Percentiles rank a stretch among this genome's conserved stretches.
Conservation (phyloP, 352 stramenopile genomes). For the Pythium sp. region DNA sequence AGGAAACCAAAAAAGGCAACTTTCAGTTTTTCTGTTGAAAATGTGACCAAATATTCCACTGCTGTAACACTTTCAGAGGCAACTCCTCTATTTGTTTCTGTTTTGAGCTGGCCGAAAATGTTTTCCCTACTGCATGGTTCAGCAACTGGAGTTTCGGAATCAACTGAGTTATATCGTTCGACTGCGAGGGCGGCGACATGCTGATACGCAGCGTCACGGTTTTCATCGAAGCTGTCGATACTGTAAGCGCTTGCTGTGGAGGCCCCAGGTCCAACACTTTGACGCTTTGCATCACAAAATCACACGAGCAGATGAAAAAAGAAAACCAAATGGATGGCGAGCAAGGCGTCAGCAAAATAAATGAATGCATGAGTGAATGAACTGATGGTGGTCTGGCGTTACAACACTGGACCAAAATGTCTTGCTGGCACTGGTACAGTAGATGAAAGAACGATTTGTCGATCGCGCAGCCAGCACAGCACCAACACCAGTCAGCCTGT, state of each 20-base stretch:
- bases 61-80: no score
- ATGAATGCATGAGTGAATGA: no score
- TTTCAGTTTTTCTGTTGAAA: neutral
- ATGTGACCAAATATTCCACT: neutral
- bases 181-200: neutral
- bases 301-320: neutral
- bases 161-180: neutral
- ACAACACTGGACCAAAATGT: no score
- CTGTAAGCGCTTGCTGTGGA: neutral
- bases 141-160: no score
- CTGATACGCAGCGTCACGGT: neutral
- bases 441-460: no score
- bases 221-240: neutral
- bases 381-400: neutral
- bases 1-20: neutral
- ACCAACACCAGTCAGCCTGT: no score
- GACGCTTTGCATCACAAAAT: neutral
- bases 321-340: neutral
- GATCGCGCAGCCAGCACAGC: no score
- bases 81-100: neutral
- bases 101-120: no score
- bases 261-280: neutral
- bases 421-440: no score
- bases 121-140: no score
- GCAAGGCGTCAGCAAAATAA: neutral